phyloP scores from a whole-genome alignment of 108 stramenopile species.

The Cylindrotheca closterium region DNA sequence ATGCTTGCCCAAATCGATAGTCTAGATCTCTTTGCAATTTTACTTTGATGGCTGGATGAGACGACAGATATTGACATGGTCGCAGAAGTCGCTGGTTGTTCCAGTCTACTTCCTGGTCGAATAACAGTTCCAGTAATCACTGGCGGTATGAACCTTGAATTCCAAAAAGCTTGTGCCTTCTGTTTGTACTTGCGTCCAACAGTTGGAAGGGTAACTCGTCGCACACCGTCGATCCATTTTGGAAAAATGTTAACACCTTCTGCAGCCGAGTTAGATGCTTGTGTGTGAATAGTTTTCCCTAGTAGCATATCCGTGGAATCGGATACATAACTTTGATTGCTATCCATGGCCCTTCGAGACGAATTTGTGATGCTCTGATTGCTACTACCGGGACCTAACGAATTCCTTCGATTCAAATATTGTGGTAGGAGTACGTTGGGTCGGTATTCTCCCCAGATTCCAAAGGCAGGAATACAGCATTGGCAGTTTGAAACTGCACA shows the following conservation, averaged over 20 bases:
- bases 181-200: slow-evolving; percentile 10
- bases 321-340: background rate
- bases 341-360: background rate
- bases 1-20: slow-evolving; percentile 42
- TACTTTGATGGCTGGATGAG: slow-evolving; percentile 1
- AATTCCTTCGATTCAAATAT: background rate
- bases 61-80: slow-evolving; percentile 11
- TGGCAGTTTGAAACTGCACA: slow-evolving; percentile 57
- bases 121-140: slow-evolving; percentile 23
- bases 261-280: background rate
- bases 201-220: slow-evolving; percentile 2
- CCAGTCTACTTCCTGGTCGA: background rate
- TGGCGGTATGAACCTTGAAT: slow-evolving; percentile 26
- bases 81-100: slow-evolving; percentile 9
- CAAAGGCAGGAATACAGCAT: slow-evolving; percentile 76
- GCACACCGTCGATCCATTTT: slow-evolving; percentile 28
- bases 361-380: background rate
- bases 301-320: slow-evolving; percentile 3
- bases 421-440: slow-evolving; percentile 12
- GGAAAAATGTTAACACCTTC: slow-evolving; percentile 29
- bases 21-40: slow-evolving; percentile 11
- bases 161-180: slow-evolving; percentile 12
- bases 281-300: slow-evolving; percentile 29
- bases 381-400: background rate
- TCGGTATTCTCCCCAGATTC: slow-evolving; percentile 69